Conservation (phyloP, 2,329 filamentous ascomycete species). For the Penicillium expansum region DNA sequence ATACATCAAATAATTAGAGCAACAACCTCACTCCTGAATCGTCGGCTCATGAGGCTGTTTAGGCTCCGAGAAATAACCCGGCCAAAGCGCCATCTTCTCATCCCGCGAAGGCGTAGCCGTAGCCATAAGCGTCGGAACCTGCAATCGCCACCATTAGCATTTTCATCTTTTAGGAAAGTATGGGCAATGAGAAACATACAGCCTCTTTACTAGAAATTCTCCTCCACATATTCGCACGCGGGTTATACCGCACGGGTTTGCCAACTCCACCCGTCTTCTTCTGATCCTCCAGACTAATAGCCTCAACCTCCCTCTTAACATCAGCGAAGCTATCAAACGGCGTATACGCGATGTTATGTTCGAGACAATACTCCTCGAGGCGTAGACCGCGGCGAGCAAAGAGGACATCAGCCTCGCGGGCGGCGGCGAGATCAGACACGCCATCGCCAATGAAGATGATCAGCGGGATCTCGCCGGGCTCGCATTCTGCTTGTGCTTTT, state of each 20-base stretch:
- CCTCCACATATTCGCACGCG: constrained; percentile 66
- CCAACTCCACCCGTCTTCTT: constrained; percentile 60
- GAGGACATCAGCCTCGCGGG: constrained; percentile 64
- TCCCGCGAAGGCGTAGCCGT: constrained; percentile 54
- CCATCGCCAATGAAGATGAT: constrained; percentile 70
- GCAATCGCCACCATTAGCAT: constrained; percentile 2
- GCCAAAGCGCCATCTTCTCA: constrained; percentile 64
- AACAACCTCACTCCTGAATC: constrained; percentile 11
- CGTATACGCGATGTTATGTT: constrained; percentile 59
- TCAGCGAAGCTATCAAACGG: constrained; percentile 66
- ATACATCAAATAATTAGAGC: neutral
- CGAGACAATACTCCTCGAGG: constrained; percentile 64
- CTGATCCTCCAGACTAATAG: constrained; percentile 59
- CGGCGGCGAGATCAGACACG: constrained; percentile 65
- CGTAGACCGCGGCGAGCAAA: constrained; percentile 64
- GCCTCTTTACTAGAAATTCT: constrained; percentile 58
- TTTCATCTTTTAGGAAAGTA: no score
- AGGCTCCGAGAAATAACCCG: constrained; percentile 53
- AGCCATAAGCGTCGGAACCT: constrained; percentile 47
- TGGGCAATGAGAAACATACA: no score
- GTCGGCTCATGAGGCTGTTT: constrained; percentile 32
- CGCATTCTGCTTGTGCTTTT: constrained; percentile 53
- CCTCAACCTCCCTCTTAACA: constrained; percentile 60
- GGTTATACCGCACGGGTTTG: constrained; percentile 62
- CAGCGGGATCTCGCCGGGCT: constrained; percentile 62